phyloP scores from a whole-genome alignment of 352 stramenopile genomes.

The Thalassiosira ordinaria region DNA sequence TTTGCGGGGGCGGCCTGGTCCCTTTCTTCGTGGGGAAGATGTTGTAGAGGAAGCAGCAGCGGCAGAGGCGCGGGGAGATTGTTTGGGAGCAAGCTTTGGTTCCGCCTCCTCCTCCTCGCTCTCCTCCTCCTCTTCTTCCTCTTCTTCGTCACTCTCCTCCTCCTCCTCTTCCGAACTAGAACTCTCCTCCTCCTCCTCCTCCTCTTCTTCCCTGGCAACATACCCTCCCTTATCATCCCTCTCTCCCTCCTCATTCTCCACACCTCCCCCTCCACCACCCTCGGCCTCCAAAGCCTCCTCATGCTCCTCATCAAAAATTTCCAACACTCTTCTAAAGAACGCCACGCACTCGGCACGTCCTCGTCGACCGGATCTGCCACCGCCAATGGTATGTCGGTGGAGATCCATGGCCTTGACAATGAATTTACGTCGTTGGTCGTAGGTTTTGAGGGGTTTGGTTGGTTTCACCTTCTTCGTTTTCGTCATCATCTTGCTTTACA shows the following conservation, averaged over 20 bases:
- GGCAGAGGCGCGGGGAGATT: background rate
- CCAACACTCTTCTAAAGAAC: constrained; percentile 39
- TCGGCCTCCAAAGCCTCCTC: constrained; percentile 30
- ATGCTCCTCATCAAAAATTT: constrained; percentile 51
- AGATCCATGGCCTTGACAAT: constrained; percentile 46
- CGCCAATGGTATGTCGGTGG: constrained; percentile 43
- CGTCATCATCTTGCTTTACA: background rate
- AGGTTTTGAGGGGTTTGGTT: constrained; percentile 39
- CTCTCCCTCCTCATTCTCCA: constrained; percentile 15
- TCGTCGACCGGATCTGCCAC: constrained; percentile 36
- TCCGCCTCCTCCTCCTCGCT: background rate
- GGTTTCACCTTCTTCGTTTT: constrained; percentile 5
- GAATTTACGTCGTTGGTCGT: constrained; percentile 38
- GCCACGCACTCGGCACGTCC: constrained; percentile 48
- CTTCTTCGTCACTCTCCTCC: background rate
- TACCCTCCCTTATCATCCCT: constrained; percentile 20
- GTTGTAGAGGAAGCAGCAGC: background rate
- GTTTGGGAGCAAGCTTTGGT: background rate
- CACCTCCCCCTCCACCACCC: constrained; percentile 5
- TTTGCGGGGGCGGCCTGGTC: constrained; percentile 20
- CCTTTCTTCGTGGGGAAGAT: background rate
- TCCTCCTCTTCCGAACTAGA: constrained; percentile 18
- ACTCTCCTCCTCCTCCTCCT: constrained; percentile 22
- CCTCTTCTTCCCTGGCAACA: constrained; percentile 7
- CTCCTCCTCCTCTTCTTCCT: constrained; percentile 17